Evolutionary conservation across 2,329 filamentous ascomycete species (phyloP).

Genomic region (Colletotrichum sp.): DNA sequence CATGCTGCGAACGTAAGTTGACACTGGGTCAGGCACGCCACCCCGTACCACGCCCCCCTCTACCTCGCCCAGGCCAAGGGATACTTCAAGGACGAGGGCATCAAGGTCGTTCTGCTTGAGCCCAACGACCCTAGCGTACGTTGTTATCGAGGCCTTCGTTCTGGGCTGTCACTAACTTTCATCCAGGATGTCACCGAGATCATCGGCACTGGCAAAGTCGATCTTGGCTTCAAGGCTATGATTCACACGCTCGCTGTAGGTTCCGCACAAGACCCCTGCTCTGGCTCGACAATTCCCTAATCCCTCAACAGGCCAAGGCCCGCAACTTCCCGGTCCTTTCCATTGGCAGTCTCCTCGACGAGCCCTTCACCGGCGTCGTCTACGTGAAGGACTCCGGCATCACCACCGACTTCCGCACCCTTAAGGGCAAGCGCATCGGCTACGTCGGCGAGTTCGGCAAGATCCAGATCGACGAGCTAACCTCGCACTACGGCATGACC

Average conservation of each 20-base stretch:
- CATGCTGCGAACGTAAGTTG: not conserved
- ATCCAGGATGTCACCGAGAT: constrained; percentile 78
- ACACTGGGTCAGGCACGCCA: constrained; percentile 68
- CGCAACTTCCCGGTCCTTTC: constrained; percentile 76
- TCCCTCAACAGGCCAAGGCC: constrained; percentile 67
- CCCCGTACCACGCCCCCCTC: constrained; percentile 79
- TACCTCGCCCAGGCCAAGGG: constrained; percentile 80
- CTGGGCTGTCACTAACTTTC: not conserved
- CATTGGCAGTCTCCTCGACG: constrained; percentile 77
- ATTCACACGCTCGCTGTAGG: constrained; percentile 78
- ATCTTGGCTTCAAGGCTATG: constrained; percentile 85
- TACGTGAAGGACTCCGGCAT: constrained; percentile 79
- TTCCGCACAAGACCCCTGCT: not conserved
- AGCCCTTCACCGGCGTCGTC: constrained; percentile 80
- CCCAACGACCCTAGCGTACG: constrained; percentile 75
- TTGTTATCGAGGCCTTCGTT: not conserved
- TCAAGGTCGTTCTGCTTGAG: constrained; percentile 79
- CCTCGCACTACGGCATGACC: constrained; percentile 77
- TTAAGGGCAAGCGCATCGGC: constrained; percentile 79
- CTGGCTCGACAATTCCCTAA: not conserved
- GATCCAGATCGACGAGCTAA: constrained; percentile 84
- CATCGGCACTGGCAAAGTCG: constrained; percentile 76
- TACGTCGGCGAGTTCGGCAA: constrained; percentile 84
- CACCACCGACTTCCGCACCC: constrained; percentile 74
- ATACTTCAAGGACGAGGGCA: constrained; percentile 76